These are phyloP conservation scores for Aspergillus carbonarius DNA, from an alignment of 2,329 filamentous ascomycete species.

Conservation along the genomic window DNA sequence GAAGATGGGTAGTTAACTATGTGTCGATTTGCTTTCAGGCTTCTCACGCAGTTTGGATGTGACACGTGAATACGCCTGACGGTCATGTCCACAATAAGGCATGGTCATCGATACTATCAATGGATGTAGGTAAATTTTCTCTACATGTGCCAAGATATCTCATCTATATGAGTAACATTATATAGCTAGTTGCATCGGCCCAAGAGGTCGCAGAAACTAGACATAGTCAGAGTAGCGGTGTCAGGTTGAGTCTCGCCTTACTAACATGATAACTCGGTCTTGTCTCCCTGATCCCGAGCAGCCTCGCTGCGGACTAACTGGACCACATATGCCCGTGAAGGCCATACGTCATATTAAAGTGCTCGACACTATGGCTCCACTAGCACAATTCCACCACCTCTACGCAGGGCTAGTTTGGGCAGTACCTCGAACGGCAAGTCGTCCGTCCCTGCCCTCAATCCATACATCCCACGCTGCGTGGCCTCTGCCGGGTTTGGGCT, in stretches of 20 bases:
- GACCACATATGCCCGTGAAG: neutral
- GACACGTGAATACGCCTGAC: too few relatives aligned
- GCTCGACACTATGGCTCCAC: neutral
- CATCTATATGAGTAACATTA: neutral
- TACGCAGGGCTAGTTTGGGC: constrained; percentile 22
- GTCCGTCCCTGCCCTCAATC: constrained; percentile 62
- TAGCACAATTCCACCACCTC: neutral
- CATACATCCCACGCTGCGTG: constrained; percentile 59
- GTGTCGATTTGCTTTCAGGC: too few relatives aligned
- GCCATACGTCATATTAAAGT: neutral
- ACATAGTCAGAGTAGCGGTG: neutral
- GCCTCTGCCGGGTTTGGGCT: constrained; percentile 46
- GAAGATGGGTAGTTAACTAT: too few relatives aligned
- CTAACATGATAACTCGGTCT: too few relatives aligned
- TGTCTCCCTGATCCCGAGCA: neutral
- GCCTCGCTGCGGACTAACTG: neutral
- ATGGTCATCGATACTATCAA: too few relatives aligned
- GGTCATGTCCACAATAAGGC: too few relatives aligned
- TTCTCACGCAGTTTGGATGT: too few relatives aligned
- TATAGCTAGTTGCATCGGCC: neutral
- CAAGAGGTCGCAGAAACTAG: neutral
- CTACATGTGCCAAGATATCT: neutral
- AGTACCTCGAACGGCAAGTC: constrained; percentile 63
- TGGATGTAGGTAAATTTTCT: neutral
- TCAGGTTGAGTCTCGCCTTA: neutral